Base-by-base conservation (phyloP, 495 filamentous ascomycete genomes). In the Penicillium ochrochloron region DNA sequence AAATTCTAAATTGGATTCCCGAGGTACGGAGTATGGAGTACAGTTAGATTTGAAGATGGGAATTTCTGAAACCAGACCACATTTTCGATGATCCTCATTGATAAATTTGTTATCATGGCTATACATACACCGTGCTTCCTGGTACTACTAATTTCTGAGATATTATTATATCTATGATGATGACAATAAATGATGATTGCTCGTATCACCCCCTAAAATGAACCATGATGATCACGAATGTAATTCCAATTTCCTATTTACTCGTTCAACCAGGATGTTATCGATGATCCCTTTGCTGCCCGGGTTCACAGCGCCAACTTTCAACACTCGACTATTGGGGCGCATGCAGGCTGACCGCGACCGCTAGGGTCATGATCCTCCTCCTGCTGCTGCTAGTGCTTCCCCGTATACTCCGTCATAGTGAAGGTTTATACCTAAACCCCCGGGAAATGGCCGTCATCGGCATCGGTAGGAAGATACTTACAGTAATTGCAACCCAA, bases 301-400 rank as follows among this genome's bases (percentile, higher is more conserved):
- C 27, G 39, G 46, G 60, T 46, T 61, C 59, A 68, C 56, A 62
- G 25, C 25, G 66, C 55, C 48, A 50, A 62, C 62, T 73, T 70
- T 66, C 52, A 68, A 15, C 58, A 65, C 61, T 71, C 53, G 61
- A 67, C 66, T 70, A 68, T 71, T 73, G 19, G 42, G 64, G 48
- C 58, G 67, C 64, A 69, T 71, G 73, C 72, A 72, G 63, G 42
- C 61, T 63, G 62, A 69, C 67, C 64, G 66, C 64, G 61, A 64
- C 66, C 39, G 57, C 62, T 29, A 66, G 56, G 58, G 59, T 64
- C 53, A 57, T 74, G 67, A 75, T 66, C 69, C 66, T 68, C 59
- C 46, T 50, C 46, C 25, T 27, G 25, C 25, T 27, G 25, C 25
- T 27, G 25, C 46, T 17, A 4, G 46, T 25, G 8, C 0, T 44